Evolutionary conservation across 2,329 filamentous ascomycete genomes (phyloP), one percentile per base, ranked within the genome.

Genomic region (Daldinia sp.): DNA sequence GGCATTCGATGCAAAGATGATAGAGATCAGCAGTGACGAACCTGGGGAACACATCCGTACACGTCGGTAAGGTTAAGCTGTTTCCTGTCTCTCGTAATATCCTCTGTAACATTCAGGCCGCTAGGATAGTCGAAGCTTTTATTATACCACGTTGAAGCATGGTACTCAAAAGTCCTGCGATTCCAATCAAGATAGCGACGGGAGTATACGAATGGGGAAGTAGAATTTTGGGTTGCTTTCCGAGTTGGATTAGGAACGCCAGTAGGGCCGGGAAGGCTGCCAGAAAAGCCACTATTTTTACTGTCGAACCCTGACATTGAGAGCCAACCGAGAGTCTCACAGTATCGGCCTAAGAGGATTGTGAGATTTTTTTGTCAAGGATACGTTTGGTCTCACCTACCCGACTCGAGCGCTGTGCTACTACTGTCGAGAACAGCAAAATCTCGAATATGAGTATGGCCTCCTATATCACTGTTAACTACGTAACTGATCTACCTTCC

Each of bases 181-280:
- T 91, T 92, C 86, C 88, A 92, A 78, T 92, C 90, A 9, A 92
- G 82, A 74, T 91, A 92, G 26, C 89, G 84, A 6, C 89, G 85
- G 3, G 86, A 85, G 74, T 87, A 90, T 7, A 78, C 72, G 64
- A 80, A 81, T 46, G 79, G 79, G 6, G 83, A 78, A 1, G 77
- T 80, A 9, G 79, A 78, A 58, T 77, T 80, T 4, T 75, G 69
- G 1, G 73, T 77, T 1, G 82, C 84, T 57, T 80, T 82, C 28
- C 82, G 82, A 4, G 74, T 77, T 3, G 81, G 81, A 39, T 81
- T 79, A 9, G 77, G 72, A 13, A 82, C 80, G 20, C 81, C 81
- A 42, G 67, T 73, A 5, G 81, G 80, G 15, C 80, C 79, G 30
- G 74, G 73, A 13, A 72, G 57, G 33, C 75, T 71, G 7, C 81